Evolutionary conservation across 768 basidiomycete genomes (phyloP).

Genomic region (Tulasnella sp.): DNA sequence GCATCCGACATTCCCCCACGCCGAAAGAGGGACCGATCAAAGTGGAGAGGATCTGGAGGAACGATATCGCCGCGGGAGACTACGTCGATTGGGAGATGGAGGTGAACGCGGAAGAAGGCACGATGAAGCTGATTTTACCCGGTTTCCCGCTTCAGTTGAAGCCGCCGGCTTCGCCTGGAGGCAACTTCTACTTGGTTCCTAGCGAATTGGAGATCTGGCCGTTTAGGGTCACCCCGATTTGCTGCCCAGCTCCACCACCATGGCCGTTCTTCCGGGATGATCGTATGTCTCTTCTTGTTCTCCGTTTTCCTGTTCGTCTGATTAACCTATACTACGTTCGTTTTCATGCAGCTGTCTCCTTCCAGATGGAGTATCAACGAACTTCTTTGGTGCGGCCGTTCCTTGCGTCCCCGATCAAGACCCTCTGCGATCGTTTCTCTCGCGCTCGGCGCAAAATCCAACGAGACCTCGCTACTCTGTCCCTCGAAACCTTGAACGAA

Average conservation of each 20-base stretch:
- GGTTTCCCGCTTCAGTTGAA: slow-evolving; percentile 34
- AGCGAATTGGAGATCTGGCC: slow-evolving; percentile 32
- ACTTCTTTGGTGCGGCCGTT: slow-evolving; percentile 34
- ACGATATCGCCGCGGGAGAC: slow-evolving; percentile 23
- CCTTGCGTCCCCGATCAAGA: slow-evolving; percentile 22
- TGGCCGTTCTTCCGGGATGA: slow-evolving; percentile 40
- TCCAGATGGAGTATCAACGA: slow-evolving; percentile 38
- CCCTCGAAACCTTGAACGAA: slow-evolving; percentile 15
- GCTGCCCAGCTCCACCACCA: slow-evolving; percentile 36
- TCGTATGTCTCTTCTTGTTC: slow-evolving; percentile 19
- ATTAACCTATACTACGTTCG: not conserved
- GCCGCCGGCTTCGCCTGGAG: slow-evolving; percentile 31
- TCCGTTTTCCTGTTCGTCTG: not conserved
- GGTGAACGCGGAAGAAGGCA: slow-evolving; percentile 31
- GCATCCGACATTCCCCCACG: not conserved
- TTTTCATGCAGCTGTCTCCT: slow-evolving; percentile 32
- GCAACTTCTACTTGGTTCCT: slow-evolving; percentile 25
- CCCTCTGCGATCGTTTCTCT: slow-evolving; percentile 24
- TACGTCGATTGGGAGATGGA: slow-evolving; percentile 36
- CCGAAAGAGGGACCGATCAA: not conserved
- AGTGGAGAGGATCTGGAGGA: not conserved
- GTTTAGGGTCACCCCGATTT: slow-evolving; percentile 38
- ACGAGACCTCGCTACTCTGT: slow-evolving; percentile 25
- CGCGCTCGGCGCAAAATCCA: slow-evolving; percentile 19
- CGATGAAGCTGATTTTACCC: slow-evolving; percentile 36